phyloP scores from a whole-genome alignment of 208 protist species.

The Porcisia hertigi region DNA sequence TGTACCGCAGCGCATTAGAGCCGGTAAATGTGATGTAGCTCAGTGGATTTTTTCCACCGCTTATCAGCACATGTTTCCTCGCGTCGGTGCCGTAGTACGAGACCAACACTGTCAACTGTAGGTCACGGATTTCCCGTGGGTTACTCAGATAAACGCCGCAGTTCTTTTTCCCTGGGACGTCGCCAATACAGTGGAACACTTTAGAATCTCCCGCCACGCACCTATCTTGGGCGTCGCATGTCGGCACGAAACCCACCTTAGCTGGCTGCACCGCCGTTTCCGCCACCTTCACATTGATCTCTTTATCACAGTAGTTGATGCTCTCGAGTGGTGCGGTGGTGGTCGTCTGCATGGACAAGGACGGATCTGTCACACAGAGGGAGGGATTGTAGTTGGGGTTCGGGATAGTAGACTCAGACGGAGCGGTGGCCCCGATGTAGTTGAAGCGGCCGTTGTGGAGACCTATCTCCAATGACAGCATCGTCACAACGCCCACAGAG shows the following conservation, averaged over 20 bases:
- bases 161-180: conserved; percentile 62
- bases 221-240: conserved; percentile 53
- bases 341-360: background rate
- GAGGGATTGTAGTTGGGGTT: conserved; percentile 46
- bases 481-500: conserved; percentile 62
- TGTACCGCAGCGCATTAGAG: conserved; percentile 25
- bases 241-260: conserved; percentile 78
- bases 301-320: conserved; percentile 32
- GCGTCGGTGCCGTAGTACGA: conserved; percentile 85
- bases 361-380: conserved; percentile 6
- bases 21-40: conserved; percentile 54
- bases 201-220: conserved; percentile 50
- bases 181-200: conserved; percentile 61
- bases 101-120: conserved; percentile 52
- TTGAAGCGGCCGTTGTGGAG: conserved; percentile 78
- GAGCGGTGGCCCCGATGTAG: conserved; percentile 43
- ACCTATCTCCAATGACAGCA: conserved; percentile 71
- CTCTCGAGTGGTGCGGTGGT: background rate
- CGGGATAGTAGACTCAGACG: conserved; percentile 1
- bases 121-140: conserved; percentile 16
- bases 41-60: conserved; percentile 74
- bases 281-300: conserved; percentile 16
- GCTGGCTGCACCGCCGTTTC: conserved; percentile 41
- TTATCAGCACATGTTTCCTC: conserved; percentile 42
- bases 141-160: conserved; percentile 59